A percentile compares a stretch with the other conserved stretches of the same genome.
Evolutionary conservation across 805 yeast genomes (phyloP).

Genomic region (Yamadazyma sp.): DNA sequence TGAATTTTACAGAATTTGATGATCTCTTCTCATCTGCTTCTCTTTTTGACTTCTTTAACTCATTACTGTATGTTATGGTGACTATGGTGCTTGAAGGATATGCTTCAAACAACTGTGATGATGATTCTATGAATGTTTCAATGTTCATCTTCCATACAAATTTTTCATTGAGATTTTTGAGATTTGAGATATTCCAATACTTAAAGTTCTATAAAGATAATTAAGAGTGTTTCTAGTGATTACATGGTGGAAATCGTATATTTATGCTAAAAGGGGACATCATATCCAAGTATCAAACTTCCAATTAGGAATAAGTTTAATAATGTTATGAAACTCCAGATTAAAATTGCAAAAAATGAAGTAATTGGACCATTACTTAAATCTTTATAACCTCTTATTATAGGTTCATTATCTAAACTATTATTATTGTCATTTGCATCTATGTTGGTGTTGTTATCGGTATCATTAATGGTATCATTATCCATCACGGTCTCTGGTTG

Average conservation of each 20-base stretch:
- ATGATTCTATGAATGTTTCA: constrained; percentile 12
- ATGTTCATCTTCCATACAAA: constrained; percentile 6
- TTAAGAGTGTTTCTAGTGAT: no score
- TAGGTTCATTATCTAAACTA: constrained; percentile 6
- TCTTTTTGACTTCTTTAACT: constrained; percentile 20
- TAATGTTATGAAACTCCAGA: constrained; percentile 70
- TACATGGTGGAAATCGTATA: no score
- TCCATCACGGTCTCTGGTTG: background rate
- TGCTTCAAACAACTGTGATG: constrained; percentile 29
- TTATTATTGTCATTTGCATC: background rate
- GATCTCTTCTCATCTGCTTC: constrained; percentile 18
- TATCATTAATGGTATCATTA: background rate
- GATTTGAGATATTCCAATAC: no score
- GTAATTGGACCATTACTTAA: constrained; percentile 65
- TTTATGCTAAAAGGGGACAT: constrained; percentile 20
- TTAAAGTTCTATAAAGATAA: no score
- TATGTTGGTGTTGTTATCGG: background rate
- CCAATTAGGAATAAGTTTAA: constrained; percentile 69
- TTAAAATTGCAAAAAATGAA: constrained; percentile 50
- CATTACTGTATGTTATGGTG: constrained; percentile 36
- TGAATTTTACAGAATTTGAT: constrained; percentile 45
- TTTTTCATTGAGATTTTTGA: no score
- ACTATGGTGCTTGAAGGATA: constrained; percentile 33
- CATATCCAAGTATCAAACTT: constrained; percentile 26
- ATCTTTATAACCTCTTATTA: constrained; percentile 47